Percentiles rank a stretch among this genome's conserved stretches.
These are phyloP conservation scores for Cyclotella atomus DNA, from an alignment of 108 stramenopile genomes.

Conservation along the genomic window DNA sequence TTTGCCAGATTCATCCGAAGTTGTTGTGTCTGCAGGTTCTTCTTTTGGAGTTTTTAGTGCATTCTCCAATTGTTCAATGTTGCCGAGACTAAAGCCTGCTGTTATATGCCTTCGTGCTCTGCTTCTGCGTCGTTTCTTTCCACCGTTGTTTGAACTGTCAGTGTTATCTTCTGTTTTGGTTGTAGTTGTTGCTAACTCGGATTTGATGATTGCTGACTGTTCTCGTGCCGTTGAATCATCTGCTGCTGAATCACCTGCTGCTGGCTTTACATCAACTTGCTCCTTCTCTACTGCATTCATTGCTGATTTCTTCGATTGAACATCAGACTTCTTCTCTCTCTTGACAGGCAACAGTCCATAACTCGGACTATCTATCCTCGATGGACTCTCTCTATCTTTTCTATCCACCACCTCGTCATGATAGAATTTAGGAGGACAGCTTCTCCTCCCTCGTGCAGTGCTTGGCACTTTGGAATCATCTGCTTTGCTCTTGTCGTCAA, in stretches of 20 bases:
- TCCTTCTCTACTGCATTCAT: neutral
- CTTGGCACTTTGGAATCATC: neutral
- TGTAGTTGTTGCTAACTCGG: neutral
- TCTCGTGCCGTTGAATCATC: neutral
- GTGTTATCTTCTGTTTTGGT: neutral
- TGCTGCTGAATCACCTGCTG: too few species aligned
- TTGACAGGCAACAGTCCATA: neutral
- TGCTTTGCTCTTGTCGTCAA: neutral
- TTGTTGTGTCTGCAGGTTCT: neutral
- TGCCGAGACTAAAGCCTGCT: neutral
- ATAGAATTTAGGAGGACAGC: conserved; percentile 6
- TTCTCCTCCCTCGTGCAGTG: neutral
- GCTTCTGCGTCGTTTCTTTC: neutral
- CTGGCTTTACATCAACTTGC: neutral
- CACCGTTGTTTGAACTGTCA: neutral
- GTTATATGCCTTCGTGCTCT: neutral
- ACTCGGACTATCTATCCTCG: neutral
- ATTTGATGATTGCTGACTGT: neutral
- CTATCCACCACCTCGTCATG: neutral
- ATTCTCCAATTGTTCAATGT: neutral
- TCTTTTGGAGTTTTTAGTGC: neutral
- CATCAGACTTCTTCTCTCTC: neutral
- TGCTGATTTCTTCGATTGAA: neutral
- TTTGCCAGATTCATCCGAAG: conserved; percentile 4
- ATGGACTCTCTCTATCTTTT: conserved; percentile 7